Evolutionary conservation across 2,329 filamentous ascomycete species (phyloP).

Genomic region (Elsinoe perseae): DNA sequence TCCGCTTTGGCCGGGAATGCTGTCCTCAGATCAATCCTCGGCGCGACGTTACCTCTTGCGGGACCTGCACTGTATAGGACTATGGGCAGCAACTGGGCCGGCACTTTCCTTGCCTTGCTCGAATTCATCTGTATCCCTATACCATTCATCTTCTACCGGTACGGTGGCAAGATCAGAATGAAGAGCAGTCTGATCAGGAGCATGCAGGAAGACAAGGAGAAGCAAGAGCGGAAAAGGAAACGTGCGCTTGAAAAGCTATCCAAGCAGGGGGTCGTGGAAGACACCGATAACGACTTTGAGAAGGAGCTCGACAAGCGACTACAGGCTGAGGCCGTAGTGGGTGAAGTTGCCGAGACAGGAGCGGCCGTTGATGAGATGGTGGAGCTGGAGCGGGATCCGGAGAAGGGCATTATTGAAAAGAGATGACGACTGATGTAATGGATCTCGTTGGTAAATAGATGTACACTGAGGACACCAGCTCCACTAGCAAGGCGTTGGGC

Average conservation of each 20-base stretch:
- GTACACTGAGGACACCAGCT: not conserved
- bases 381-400: conserved; percentile 21
- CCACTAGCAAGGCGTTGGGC: conserved; percentile 1
- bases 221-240: conserved; percentile 37
- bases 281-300: conserved; percentile 35
- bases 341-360: conserved; percentile 35
- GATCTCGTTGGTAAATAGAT: not conserved
- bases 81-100: conserved; percentile 70
- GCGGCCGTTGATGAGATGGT: conserved; percentile 29
- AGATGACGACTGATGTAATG: not conserved
- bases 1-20: conserved; percentile 73
- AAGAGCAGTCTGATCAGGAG: conserved; percentile 47
- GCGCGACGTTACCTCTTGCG: conserved; percentile 70
- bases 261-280: conserved; percentile 23
- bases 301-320: conserved; percentile 24
- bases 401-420: conserved; percentile 18
- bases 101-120: conserved; percentile 64
- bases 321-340: conserved; percentile 29
- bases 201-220: conserved; percentile 42
- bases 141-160: conserved; percentile 66
- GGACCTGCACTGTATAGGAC: conserved; percentile 62
- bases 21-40: conserved; percentile 62
- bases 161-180: conserved; percentile 49
- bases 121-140: conserved; percentile 71
- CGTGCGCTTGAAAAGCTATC: conserved; percentile 27